phyloP scores from a whole-genome alignment of 2,329 filamentous ascomycete genomes.

The Amauroascus verrucosus region DNA sequence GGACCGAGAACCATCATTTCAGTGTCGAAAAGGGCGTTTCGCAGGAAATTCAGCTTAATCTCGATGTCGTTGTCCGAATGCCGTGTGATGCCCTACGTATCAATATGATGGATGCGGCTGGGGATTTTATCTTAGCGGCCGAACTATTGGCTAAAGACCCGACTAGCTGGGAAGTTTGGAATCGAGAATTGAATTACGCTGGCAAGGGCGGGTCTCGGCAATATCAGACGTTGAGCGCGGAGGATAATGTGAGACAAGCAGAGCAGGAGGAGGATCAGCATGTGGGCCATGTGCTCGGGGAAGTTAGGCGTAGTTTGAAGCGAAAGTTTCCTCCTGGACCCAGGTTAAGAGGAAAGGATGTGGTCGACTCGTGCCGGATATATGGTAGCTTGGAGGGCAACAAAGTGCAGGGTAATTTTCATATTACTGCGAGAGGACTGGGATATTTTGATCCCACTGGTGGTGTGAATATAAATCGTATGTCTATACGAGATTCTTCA shows the following conservation, averaged over 20 bases:
- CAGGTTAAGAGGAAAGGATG: conserved; percentile 45
- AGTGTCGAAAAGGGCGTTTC: conserved; percentile 85
- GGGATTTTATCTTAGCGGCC: conserved; percentile 80
- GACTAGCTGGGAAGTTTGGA: conserved; percentile 77
- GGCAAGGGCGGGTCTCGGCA: conserved; percentile 52
- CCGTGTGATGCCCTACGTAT: conserved; percentile 77
- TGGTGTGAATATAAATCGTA: conserved; percentile 74
- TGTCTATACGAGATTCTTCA: conserved; percentile 26
- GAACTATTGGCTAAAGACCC: conserved; percentile 61
- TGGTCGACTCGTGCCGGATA: conserved; percentile 70
- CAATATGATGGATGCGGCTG: conserved; percentile 92
- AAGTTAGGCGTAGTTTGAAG: conserved; percentile 56
- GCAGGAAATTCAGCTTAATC: conserved; percentile 82
- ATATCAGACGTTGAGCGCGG: conserved; percentile 47
- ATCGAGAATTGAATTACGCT: conserved; percentile 52
- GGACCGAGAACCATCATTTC: conserved; percentile 78
- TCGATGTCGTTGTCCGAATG: conserved; percentile 90
- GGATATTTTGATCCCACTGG: conserved; percentile 75
- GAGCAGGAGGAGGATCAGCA: conserved; percentile 62
- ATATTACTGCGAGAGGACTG: conserved; percentile 89
- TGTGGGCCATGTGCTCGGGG: conserved; percentile 78
- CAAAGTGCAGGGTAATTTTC: conserved; percentile 96
- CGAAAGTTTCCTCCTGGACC: conserved; percentile 65
- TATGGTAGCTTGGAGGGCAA: conserved; percentile 86
- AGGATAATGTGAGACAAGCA: conserved; percentile 45